phyloP scores from a whole-genome alignment of 805 yeast species.

The Starmerella stigmatis region DNA sequence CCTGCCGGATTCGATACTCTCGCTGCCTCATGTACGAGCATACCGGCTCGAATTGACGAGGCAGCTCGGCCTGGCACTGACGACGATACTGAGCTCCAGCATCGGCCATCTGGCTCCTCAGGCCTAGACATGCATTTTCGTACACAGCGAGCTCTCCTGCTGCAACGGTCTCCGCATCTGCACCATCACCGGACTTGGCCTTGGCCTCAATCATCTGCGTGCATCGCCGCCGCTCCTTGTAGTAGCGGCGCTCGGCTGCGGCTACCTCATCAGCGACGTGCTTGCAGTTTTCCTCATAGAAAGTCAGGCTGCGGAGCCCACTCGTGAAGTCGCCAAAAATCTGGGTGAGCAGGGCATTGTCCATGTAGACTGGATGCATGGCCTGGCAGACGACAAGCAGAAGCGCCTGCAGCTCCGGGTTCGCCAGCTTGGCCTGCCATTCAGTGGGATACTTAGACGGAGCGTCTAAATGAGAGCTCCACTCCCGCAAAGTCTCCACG shows the following conservation, averaged over 20 bases:
- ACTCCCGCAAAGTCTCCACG: background rate
- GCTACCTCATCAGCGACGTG: background rate
- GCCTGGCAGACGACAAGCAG: background rate
- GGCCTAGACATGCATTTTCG: background rate
- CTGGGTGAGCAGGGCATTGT: background rate
- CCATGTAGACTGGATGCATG: background rate
- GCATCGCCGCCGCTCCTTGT: background rate
- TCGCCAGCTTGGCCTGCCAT: background rate
- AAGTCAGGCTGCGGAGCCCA: background rate
- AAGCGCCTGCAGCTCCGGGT: background rate
- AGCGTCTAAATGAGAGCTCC: background rate
- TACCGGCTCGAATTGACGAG: background rate
- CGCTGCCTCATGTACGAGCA: background rate
- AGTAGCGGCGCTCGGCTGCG: background rate
- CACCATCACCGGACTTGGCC: background rate
- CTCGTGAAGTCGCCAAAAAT: background rate
- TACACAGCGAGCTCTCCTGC: slow-evolving; percentile 1
- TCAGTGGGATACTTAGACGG: background rate
- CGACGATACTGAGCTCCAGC: background rate
- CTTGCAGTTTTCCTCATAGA: background rate
- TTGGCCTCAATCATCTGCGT: background rate
- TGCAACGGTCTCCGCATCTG: background rate
- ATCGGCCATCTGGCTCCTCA: background rate
- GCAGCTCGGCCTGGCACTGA: background rate
- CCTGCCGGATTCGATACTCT: background rate